phyloP scores from a whole-genome alignment of 192 early-diverging fungal genomes.

The Coemansia furcata region DNA sequence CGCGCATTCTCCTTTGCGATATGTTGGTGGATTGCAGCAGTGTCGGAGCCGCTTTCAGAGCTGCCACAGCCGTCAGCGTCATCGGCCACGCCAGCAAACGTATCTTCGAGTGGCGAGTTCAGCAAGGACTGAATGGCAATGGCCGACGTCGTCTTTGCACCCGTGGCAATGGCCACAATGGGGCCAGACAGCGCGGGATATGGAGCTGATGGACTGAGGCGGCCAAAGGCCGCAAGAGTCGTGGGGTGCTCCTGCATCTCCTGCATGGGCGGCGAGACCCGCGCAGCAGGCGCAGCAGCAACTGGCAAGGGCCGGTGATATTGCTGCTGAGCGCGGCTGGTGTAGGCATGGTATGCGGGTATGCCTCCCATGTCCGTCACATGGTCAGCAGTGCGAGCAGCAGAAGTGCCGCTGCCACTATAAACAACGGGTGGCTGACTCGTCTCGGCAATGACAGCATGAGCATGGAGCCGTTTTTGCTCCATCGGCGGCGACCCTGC shows the following conservation, averaged over 20 bases:
- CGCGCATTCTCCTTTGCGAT: slow-evolving; percentile 51
- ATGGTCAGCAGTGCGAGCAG: slow-evolving; percentile 15
- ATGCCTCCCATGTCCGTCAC: slow-evolving; percentile 34
- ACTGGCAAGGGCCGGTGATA: neutral
- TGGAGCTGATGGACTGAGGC: neutral
- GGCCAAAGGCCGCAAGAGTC: neutral
- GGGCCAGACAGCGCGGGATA: slow-evolving; percentile 8
- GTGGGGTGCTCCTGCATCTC: slow-evolving; percentile 46
- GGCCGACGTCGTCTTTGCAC: slow-evolving; percentile 9
- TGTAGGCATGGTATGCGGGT: slow-evolving; percentile 15
- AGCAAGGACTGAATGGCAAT: slow-evolving; percentile 47
- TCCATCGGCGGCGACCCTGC: slow-evolving; percentile 28
- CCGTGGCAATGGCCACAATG: neutral
- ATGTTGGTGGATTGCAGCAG: slow-evolving; percentile 34
- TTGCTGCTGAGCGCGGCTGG: slow-evolving; percentile 7
- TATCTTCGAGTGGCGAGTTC: slow-evolving; percentile 28
- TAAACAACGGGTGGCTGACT: neutral
- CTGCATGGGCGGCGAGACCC: slow-evolving; percentile 14
- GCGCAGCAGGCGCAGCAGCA: neutral
- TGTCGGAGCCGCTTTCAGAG: slow-evolving; percentile 6
- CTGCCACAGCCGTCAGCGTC: slow-evolving; percentile 2
- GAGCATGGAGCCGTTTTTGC: slow-evolving; percentile 12
- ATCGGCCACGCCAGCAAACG: neutral
- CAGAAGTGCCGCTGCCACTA: neutral
- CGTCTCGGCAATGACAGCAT: neutral